Evolutionary conservation across 192 early-diverging fungal species (phyloP).

Genomic region (Umbelopsis sp.): DNA sequence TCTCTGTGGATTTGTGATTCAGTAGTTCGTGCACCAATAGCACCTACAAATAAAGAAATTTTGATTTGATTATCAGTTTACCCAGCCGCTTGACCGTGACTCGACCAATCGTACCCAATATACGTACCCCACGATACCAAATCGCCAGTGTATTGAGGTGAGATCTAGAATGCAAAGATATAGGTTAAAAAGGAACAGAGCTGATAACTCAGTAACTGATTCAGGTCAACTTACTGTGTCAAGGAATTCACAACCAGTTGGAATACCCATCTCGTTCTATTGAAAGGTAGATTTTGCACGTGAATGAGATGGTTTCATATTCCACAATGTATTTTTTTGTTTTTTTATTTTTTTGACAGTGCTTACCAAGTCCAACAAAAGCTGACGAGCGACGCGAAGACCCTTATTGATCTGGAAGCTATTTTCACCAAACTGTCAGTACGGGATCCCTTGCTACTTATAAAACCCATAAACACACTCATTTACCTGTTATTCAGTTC

Average conservation of each 20-base stretch:
- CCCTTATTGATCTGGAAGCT: slow-evolving; percentile 85
- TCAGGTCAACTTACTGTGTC: slow-evolving; percentile 57
- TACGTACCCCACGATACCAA: slow-evolving; percentile 66
- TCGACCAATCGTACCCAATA: neutral
- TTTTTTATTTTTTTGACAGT: neutral
- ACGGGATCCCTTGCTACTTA: neutral
- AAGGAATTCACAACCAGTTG: slow-evolving; percentile 75
- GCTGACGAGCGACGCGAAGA: slow-evolving; percentile 70
- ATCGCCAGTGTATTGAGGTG: slow-evolving; percentile 81
- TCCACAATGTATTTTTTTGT: neutral
- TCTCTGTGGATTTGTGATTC: slow-evolving; percentile 86
- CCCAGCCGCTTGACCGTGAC: no score
- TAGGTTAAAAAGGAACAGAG: neutral
- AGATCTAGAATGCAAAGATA: slow-evolving; percentile 42
- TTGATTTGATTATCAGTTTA: neutral
- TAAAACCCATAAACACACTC: neutral
- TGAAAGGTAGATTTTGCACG: neutral
- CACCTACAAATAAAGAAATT: slow-evolving; percentile 34
- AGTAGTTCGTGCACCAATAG: slow-evolving; percentile 83
- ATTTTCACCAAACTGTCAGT: neutral
- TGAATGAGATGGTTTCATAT: neutral
- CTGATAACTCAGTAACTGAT: neutral
- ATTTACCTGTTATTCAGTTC: slow-evolving; percentile 62
- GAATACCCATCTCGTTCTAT: slow-evolving; percentile 70
- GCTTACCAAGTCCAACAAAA: slow-evolving; percentile 67